Evolutionary conservation across 345 rosid species (phyloP), one percentile per base, ranked within the genome.

Genomic region (Aquilaria yunnanensis): DNA sequence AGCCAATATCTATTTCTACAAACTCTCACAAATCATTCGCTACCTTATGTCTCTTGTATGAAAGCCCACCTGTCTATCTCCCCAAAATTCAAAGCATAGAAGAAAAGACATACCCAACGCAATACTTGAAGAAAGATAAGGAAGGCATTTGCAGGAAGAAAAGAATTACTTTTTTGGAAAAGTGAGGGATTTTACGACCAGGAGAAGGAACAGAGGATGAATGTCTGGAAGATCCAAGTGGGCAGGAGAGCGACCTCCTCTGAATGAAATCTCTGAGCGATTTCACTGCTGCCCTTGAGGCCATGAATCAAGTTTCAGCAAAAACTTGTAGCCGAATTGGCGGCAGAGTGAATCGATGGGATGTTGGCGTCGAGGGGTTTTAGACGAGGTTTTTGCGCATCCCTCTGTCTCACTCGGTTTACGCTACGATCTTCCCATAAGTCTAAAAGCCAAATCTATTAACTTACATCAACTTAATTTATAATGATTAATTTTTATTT

Each of bases 101-200:
- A 32, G 1, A 46, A 58, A 41, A 23, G 33, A 41, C 5, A 30
- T 9, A 46, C n/a, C 13, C 61, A 49, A 32, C 33, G 52, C 41
- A 60, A 29, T 47, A 48, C 43, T 3, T 32, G 14, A 16, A 33
- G 23, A 5, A 48, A 0, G 54, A 2, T 7, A 5, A 46, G 2
- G 50, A 9, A 56, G 5, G 52, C 23, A 23, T 23, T 23, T 23
- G 23, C 23, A 23, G 2, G 56, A 48, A 30, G 14, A 55, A 43
- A 48, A 47, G 50, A 45, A 70, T 64, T 73, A 88, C 97, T 66
- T 80, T 84, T 69, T 80, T 88, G 64, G 93, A 83, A 68, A 78
- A 85, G 67, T 88, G 97, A 60, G 96, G 96, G 49, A 90, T 86
- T 77, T 85, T 83, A 61, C 83, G 83, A 50, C 73, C 58, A 47